Percentiles rank a stretch among this genome's conserved stretches.
phyloP scores from a whole-genome alignment of 2,329 filamentous ascomycete genomes.

The Ophiosphaerella narmari region DNA sequence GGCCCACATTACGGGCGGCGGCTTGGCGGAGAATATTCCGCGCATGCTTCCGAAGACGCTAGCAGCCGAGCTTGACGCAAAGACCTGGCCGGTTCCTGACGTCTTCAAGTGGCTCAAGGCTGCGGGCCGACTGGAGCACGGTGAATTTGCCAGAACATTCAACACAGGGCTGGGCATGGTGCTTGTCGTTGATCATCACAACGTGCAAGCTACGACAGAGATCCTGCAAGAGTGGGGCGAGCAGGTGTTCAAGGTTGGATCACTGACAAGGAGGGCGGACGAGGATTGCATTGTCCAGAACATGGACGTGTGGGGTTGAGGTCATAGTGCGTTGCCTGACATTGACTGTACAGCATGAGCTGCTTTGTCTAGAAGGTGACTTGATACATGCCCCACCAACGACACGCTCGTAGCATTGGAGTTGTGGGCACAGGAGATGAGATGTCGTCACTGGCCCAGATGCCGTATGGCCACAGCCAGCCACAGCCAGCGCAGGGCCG shows the following conservation, averaged over 20 bases:
- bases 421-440: too few relatives aligned
- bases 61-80: constrained; percentile 78
- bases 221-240: constrained; percentile 72
- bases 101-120: constrained; percentile 88
- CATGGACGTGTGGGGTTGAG: constrained; percentile 55
- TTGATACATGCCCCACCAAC: too few relatives aligned
- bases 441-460: too few relatives aligned
- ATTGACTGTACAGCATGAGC: neutral
- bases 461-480: too few relatives aligned
- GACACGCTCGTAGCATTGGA: too few relatives aligned
- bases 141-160: constrained; percentile 90
- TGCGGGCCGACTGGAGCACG: constrained; percentile 69
- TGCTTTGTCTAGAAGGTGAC: neutral
- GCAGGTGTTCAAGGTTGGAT: constrained; percentile 76
- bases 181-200: constrained; percentile 70
- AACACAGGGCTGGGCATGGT: constrained; percentile 97
- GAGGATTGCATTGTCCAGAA: constrained; percentile 65
- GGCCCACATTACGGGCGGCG: constrained; percentile 95
- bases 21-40: constrained; percentile 90
- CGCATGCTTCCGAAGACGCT: constrained; percentile 84
- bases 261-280: constrained; percentile 62
- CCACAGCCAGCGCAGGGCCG: too few relatives aligned
- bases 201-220: constrained; percentile 64
- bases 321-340: neutral
- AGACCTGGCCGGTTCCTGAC: constrained; percentile 72